phyloP scores from a whole-genome alignment of 2,329 filamentous ascomycete genomes.

The Tricladium varicosporioides region DNA sequence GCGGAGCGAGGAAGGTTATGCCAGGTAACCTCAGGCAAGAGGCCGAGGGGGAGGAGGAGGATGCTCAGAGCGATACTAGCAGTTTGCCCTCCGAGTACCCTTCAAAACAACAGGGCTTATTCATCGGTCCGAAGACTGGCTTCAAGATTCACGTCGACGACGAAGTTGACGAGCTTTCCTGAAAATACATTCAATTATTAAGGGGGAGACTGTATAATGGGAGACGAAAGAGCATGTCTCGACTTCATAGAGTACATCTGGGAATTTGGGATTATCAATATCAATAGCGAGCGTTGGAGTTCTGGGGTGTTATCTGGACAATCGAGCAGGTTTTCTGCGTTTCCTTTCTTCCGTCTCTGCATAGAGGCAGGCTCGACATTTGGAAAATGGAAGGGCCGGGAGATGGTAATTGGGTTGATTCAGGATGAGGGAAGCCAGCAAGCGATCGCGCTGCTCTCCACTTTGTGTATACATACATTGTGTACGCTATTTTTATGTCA shows the following conservation, averaged over 20 bases:
- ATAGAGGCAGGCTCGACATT: background rate
- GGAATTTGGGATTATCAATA: constrained; percentile 2
- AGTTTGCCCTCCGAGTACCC: constrained; percentile 57
- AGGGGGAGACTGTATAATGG: no score
- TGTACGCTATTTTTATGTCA: no score
- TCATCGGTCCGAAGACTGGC: constrained; percentile 7
- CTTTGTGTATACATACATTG: no score
- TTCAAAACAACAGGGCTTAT: constrained; percentile 42
- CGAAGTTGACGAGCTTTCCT: constrained; percentile 9
- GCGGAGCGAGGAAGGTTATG: background rate
- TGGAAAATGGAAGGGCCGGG: background rate
- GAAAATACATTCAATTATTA: no score
- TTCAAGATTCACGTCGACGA: constrained; percentile 33
- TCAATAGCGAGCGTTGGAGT: constrained; percentile 9
- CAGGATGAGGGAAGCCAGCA: background rate
- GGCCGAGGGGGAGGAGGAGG: constrained; percentile 30
- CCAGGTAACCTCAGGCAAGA: background rate
- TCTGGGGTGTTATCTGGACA: background rate
- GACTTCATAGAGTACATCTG: no score
- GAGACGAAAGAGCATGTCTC: no score
- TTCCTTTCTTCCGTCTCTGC: background rate
- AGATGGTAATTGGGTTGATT: background rate
- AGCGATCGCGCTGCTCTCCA: background rate
- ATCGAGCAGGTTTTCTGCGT: background rate
- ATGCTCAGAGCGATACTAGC: constrained; percentile 39